Percentiles rank a stretch among this genome's conserved stretches.
Conservation (phyloP, 805 yeast genomes). For the Candida tallmaniae region DNA sequence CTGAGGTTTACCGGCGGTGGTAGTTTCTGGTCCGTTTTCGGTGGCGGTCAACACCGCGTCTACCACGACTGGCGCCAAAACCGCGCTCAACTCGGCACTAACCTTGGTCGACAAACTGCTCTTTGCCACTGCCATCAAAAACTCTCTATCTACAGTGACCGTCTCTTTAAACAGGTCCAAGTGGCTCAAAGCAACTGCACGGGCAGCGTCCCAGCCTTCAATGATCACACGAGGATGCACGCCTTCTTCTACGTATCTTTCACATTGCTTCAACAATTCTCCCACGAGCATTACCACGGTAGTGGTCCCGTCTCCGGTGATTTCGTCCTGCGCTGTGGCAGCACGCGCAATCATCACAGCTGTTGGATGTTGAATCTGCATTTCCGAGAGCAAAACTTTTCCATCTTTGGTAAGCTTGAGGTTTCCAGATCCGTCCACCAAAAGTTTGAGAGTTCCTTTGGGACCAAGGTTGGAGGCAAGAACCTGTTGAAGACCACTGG, state of each 20-base stretch:
- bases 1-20: constrained; percentile 13
- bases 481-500: constrained; percentile 93
- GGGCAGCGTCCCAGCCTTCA: constrained; percentile 92
- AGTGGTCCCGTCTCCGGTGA: constrained; percentile 99
- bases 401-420: constrained; percentile 97
- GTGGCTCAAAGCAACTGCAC: constrained; percentile 66
- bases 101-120: constrained; percentile 88
- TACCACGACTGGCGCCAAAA: constrained; percentile 89
- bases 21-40: constrained; percentile 22
- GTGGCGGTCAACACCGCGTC: constrained; percentile 88
- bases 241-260: constrained; percentile 86
- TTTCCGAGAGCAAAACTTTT: constrained; percentile 84
- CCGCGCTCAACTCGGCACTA: constrained; percentile 66
- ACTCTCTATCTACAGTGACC: constrained; percentile 65
- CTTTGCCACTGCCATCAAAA: constrained; percentile 86
- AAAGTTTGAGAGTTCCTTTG: constrained; percentile 92
- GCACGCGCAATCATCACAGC: constrained; percentile 75
- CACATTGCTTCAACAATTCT: constrained; percentile 90
- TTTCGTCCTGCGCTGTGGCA: constrained; percentile 97
- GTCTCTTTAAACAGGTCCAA: constrained; percentile 62
- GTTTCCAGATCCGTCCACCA: constrained; percentile 95
- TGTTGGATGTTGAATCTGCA: constrained; percentile 75
- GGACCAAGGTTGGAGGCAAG: constrained; percentile 92
- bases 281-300: constrained; percentile 94
- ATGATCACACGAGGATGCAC: constrained; percentile 92